These are phyloP conservation scores for Orbilia javanica DNA, from an alignment of 2,329 filamentous ascomycete species.

Conservation along the genomic window DNA sequence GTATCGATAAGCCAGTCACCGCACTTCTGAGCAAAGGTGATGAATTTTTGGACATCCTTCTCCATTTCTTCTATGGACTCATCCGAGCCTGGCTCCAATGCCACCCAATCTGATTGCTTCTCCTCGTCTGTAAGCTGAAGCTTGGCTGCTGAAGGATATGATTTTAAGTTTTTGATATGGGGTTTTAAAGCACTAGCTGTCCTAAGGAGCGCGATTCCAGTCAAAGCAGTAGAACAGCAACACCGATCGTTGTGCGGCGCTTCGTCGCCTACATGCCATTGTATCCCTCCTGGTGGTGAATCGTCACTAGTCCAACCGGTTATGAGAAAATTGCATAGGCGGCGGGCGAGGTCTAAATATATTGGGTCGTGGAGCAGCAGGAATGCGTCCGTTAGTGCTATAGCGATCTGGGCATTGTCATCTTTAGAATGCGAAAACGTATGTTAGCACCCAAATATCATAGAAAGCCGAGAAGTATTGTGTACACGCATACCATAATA, in stretches of 20 bases:
- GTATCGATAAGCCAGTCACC: constrained; percentile 44
- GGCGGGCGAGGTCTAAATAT: constrained; percentile 50
- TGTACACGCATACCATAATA: constrained; percentile 39
- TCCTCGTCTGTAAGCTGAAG: constrained; percentile 57
- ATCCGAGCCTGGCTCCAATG: constrained; percentile 41
- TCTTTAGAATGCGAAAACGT: not conserved
- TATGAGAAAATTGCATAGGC: constrained; percentile 48
- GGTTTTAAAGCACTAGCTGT: constrained; percentile 39
- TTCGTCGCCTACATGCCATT: constrained; percentile 53
- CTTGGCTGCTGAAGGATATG: constrained; percentile 7
- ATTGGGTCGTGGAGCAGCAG: constrained; percentile 38
- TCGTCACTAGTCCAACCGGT: constrained; percentile 43
- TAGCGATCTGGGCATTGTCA: constrained; percentile 55
- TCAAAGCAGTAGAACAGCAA: constrained; percentile 53
- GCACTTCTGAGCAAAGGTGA: constrained; percentile 27
- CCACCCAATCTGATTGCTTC: constrained; percentile 52
- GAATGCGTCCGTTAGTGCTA: constrained; percentile 40
- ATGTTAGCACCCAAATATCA: not conserved
- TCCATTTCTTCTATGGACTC: constrained; percentile 47
- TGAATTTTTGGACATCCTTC: constrained; percentile 43
- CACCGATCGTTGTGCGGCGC: constrained; percentile 49
- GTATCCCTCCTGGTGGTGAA: constrained; percentile 46
- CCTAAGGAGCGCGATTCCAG: constrained; percentile 37
- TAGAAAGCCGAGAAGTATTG: not conserved
- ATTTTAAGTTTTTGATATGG: constrained; percentile 41